These are phyloP conservation scores for Calocybe gambosa DNA, from an alignment of 1,284 basidiomycete genomes.

Conservation along the genomic window DNA sequence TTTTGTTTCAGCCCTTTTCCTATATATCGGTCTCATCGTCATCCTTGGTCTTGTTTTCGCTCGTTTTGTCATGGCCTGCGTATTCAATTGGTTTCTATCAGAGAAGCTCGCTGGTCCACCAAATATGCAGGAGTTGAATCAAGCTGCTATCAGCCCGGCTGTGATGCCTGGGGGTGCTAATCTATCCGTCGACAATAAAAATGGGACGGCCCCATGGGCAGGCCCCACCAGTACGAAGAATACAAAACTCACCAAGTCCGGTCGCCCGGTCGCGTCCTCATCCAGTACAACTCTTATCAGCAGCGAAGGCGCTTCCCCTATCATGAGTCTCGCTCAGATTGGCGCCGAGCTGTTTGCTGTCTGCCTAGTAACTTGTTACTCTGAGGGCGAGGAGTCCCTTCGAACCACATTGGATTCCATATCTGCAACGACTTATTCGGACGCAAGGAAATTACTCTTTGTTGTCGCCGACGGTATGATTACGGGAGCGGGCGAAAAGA, in stretches of 20 bases:
- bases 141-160: constrained; percentile 84
- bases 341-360: constrained; percentile 93
- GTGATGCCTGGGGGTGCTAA: constrained; percentile 96
- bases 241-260: constrained; percentile 32
- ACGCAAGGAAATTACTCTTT: constrained; percentile 88
- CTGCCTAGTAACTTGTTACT: constrained; percentile 96
- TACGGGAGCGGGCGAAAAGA: constrained; percentile 92
- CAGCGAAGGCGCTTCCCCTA: constrained; percentile 43
- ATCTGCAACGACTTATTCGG: constrained; percentile 85
- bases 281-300: constrained; percentile 49
- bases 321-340: constrained; percentile 82
- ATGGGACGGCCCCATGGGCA: constrained; percentile 93
- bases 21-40: constrained; percentile 89
- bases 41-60: constrained; percentile 88
- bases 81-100: constrained; percentile 96
- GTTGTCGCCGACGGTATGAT: constrained; percentile 99
- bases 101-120: constrained; percentile 72
- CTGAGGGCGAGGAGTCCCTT: constrained; percentile 91
- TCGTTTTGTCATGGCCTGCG: constrained; percentile 93
- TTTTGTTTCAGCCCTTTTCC: constrained; percentile 85
- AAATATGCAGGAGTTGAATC: constrained; percentile 58
- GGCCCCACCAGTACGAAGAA: constrained; percentile 51
- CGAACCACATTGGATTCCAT: constrained; percentile 92
- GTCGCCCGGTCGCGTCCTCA: constrained; percentile 40
- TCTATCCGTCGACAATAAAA: constrained; percentile 79